These are phyloP conservation scores for Castanea crenata DNA, from an alignment of 306 rosid genomes.

Conservation along the genomic window DNA sequence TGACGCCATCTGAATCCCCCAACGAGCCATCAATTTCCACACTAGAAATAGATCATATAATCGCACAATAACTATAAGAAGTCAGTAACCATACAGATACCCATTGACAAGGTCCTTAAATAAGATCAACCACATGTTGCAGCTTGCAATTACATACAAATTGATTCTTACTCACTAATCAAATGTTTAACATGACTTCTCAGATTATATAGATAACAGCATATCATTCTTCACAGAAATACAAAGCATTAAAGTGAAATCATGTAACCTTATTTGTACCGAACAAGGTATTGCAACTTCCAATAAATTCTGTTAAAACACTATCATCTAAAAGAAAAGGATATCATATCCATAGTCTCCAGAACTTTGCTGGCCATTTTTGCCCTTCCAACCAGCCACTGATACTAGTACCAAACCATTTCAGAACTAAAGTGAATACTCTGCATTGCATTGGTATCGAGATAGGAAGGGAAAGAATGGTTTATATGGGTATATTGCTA, in stretches of 20 bases:
- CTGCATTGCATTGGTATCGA: neutral
- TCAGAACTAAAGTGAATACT: neutral
- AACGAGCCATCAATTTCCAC: constrained; percentile 71
- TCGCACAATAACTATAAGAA: constrained; percentile 13
- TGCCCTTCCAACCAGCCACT: neutral
- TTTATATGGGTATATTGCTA: neutral
- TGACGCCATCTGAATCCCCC: constrained; percentile 63
- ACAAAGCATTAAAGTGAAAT: neutral
- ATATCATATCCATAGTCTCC: neutral
- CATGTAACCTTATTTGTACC: neutral
- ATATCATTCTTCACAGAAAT: neutral
- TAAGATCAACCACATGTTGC: neutral
- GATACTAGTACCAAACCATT: neutral
- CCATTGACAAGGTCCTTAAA: neutral
- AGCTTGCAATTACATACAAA: neutral
- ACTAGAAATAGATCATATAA: constrained; percentile 39
- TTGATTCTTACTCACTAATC: neutral
- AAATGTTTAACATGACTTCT: neutral
- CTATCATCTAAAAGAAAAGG: neutral
- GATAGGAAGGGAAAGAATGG: neutral
- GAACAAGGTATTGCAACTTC: neutral
- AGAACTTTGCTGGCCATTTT: neutral
- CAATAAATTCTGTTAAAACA: neutral
- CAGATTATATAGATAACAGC: neutral
- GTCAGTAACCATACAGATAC: constrained; percentile 17